phyloP scores from a whole-genome alignment of 805 yeast species.

The Scheffersomyces lignosus region DNA sequence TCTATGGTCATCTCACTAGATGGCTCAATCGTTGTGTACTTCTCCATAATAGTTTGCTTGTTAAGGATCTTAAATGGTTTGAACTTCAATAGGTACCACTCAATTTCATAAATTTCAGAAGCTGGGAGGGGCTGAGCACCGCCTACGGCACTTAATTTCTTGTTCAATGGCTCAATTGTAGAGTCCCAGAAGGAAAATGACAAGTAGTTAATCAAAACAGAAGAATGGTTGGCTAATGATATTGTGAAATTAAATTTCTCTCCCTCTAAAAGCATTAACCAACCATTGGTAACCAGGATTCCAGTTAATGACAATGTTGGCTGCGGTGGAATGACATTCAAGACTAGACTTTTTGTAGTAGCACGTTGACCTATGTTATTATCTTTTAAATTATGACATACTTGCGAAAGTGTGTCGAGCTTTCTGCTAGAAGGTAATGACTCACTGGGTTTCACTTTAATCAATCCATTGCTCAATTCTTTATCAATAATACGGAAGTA shows the following conservation, averaged over 20 bases:
- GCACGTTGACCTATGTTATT: conserved; percentile 18
- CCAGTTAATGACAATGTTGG: conserved; percentile 59
- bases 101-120: conserved; percentile 72
- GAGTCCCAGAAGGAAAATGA: conserved; percentile 71
- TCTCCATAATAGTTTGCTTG: conserved; percentile 38
- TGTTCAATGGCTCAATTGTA: conserved; percentile 61
- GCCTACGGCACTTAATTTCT: conserved; percentile 41
- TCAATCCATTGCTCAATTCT: conserved; percentile 17
- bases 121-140: conserved; percentile 44
- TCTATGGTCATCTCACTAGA: conserved; percentile 45
- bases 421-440: conserved; percentile 5
- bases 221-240: conserved; percentile 57
- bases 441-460: conserved; percentile 7
- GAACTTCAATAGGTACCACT: conserved; percentile 60
- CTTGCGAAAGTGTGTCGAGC: conserved; percentile 9
- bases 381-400: conserved; percentile 26
- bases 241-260: conserved; percentile 56
- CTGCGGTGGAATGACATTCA: conserved; percentile 46
- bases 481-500: conserved; percentile 41
- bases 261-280: conserved; percentile 80
- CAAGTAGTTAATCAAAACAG: conserved; percentile 54
- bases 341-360: conserved; percentile 18
- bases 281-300: conserved; percentile 57
- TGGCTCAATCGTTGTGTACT: conserved; percentile 40
- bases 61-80: conserved; percentile 57